Evolutionary conservation across 139 green algal genomes (phyloP).

Genomic region (Closterium sp.): DNA sequence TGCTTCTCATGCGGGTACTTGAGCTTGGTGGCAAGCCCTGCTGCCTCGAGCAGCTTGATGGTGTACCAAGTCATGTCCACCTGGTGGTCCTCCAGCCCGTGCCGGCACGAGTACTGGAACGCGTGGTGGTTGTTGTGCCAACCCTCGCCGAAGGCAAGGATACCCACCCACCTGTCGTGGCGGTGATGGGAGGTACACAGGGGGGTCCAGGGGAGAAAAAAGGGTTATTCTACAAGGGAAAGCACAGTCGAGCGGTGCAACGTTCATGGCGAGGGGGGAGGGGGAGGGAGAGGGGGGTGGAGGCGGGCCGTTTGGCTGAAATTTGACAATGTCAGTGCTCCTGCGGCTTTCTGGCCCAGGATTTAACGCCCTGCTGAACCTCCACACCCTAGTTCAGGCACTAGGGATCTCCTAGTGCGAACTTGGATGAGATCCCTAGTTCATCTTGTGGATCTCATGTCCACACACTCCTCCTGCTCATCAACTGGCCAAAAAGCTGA

Average conservation of each 20-base stretch:
- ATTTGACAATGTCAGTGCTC: no score
- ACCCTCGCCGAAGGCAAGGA: slow-evolving; percentile 90
- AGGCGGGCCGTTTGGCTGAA: neutral
- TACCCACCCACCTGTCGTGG: slow-evolving; percentile 68
- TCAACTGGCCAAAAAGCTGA: no score
- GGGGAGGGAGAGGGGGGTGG: neutral
- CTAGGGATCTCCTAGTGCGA: no score
- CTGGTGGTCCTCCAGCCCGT: slow-evolving; percentile 75
- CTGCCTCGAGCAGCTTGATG: slow-evolving; percentile 53
- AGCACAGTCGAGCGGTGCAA: no score
- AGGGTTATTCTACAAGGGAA: no score
- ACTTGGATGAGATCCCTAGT: neutral
- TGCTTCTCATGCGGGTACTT: slow-evolving; percentile 53
- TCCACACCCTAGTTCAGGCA: neutral
- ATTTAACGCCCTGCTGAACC: neutral
- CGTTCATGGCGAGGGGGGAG: neutral
- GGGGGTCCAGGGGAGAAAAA: neutral
- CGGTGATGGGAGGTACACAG: neutral
- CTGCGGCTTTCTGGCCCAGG: no score
- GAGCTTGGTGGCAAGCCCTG: slow-evolving; percentile 58
- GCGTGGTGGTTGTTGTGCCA: slow-evolving; percentile 98
- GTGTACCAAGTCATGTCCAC: slow-evolving; percentile 62
- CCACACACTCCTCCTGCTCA: no score
- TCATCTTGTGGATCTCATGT: no score
- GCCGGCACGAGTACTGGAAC: slow-evolving; percentile 67